Evolutionary conservation across 768 basidiomycete genomes (phyloP).

Genomic region (Leccinum uliginosum): DNA sequence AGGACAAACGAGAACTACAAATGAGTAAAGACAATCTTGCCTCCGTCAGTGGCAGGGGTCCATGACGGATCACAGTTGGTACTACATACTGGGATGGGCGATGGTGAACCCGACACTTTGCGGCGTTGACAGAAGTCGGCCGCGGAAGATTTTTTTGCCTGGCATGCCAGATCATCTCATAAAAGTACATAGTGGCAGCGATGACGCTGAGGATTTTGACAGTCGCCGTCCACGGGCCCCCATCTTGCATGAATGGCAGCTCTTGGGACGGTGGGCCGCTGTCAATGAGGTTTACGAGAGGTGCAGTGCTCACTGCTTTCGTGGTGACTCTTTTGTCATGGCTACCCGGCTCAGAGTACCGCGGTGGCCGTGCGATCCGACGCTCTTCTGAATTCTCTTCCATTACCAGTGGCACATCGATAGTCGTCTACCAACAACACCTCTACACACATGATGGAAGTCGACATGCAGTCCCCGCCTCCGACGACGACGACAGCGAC

Average conservation of each 20-base stretch:
- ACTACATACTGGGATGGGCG: too few relatives aligned
- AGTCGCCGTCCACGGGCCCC: background rate
- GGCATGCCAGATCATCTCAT: background rate
- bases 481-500: conserved; percentile 10
- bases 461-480: conserved; percentile 48
- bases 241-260: background rate
- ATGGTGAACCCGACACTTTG: background rate
- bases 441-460: conserved; percentile 41
- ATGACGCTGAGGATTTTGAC: background rate
- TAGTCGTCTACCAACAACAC: background rate
- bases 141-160: background rate
- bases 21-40: background rate
- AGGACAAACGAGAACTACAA: background rate
- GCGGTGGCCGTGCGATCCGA: background rate
- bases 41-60: background rate
- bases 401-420: background rate
- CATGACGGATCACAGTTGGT: background rate
- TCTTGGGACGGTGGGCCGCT: background rate
- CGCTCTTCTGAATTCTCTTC: background rate
- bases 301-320: background rate
- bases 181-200: background rate
- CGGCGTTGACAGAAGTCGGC: background rate
- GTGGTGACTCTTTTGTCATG: background rate
- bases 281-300: background rate
- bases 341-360: too few relatives aligned